A percentile compares a stretch with the other conserved stretches of the same genome.
Conservation (phyloP, 2,329 filamentous ascomycete genomes). For the Amesomyces nigricolor region DNA sequence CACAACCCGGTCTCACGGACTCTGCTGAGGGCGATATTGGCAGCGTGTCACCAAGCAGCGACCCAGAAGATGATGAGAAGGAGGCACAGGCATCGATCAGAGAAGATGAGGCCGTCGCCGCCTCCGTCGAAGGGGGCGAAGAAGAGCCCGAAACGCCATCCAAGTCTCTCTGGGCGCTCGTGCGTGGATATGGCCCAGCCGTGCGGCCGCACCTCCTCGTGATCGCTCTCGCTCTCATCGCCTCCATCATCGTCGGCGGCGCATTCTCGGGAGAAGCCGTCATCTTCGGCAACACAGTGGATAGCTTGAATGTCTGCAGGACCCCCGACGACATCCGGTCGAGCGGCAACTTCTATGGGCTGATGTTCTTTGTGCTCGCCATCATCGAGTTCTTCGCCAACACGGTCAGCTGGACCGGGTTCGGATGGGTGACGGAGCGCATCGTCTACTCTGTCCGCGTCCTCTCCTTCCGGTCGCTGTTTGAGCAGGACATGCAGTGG, state of each 20-base stretch:
- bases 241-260: conserved; percentile 48
- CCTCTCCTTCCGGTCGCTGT: conserved; percentile 49
- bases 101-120: not conserved
- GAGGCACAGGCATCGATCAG: not conserved
- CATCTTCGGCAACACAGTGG: conserved; percentile 58
- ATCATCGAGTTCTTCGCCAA: conserved; percentile 57
- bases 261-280: conserved; percentile 53
- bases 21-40: not conserved
- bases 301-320: conserved; percentile 47
- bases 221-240: conserved; percentile 44
- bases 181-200: conserved; percentile 22
- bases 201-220: conserved; percentile 34
- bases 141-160: conserved; percentile 14
- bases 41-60: not conserved
- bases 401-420: conserved; percentile 48
- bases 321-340: conserved; percentile 42
- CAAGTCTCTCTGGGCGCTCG: conserved; percentile 23
- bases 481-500: conserved; percentile 57
- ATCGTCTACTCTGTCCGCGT: conserved; percentile 52
- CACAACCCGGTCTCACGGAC: not conserved
- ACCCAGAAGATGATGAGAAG: not conserved
- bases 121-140: not conserved
- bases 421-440: conserved; percentile 53
- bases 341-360: conserved; percentile 47
- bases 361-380: conserved; percentile 57